Evolutionary conservation across 257 asterid species (phyloP), one percentile per base, ranked within the genome.

Genomic region (Penstemon barbatus): DNA sequence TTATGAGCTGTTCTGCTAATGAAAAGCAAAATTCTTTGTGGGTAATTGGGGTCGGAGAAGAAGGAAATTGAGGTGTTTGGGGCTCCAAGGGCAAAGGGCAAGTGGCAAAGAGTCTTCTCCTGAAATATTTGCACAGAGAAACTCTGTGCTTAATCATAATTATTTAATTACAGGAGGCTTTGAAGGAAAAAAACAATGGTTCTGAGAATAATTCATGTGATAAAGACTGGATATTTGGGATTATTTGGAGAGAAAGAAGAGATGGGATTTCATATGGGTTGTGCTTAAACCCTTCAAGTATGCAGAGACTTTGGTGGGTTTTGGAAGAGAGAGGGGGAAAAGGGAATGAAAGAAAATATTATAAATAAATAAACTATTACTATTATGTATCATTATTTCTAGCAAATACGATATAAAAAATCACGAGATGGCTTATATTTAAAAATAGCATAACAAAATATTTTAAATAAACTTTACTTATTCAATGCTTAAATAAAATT

Each of bases 31-130:
- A 67, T 37, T 67, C 66, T 68, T 70, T 82, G 44, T 59, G 87
- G 66, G 71, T 56, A 11, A 33, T 0, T 11, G 52, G 72, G 73
- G 73, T 37, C 45, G 73, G 7, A n/a, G 81, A 65, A 36, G 70
- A 19, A 60, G 63, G 55, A 44, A 25, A 11, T 7, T 71, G 12
- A 4, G 68, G 77, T 8, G 79, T 65, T 65, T 74, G 65, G 43
- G 73, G 70, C 72, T 79, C 81, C 6, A 77, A 12, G n/a, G 85
- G 84, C 65, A 85, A 73, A 63, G 88, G 80, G 75, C 78, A 82
- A 66, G 80, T 67, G 49, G 76, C 63, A 52, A 75, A 84, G 40
- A 46, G 65, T 68, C 86, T 78, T 40, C 51, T 68, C 41, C 63
- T 63, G 33, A 60, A 52, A 59, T 61, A 54, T 70, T 46, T 71